Evolutionary conservation across 2,329 filamentous ascomycete genomes (phyloP).

Genomic region (Colletotrichum liaoningense): DNA sequence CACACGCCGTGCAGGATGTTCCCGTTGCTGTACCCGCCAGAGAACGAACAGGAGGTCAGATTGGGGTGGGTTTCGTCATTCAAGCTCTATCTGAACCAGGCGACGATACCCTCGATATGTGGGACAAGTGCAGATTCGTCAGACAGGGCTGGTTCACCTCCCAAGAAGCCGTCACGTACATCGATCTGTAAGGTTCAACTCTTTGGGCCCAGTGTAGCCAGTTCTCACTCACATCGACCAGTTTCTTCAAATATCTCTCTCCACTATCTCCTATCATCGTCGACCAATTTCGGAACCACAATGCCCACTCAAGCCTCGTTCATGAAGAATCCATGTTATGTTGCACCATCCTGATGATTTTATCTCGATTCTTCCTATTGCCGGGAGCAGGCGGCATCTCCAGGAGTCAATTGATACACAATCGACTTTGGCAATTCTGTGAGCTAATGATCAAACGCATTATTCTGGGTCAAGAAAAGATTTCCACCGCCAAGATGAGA

Average conservation of each 20-base stretch:
- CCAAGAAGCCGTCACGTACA: conserved; percentile 42
- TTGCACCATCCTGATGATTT: conserved; percentile 38
- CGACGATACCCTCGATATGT: conserved; percentile 38
- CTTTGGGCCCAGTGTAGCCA: not conserved
- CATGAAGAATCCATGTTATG: conserved; percentile 39
- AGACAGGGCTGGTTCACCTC: conserved; percentile 42
- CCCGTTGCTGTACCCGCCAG: not conserved
- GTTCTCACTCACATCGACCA: not conserved
- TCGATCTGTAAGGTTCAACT: conserved; percentile 37
- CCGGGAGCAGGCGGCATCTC: conserved; percentile 38
- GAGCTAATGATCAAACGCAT: conserved; percentile 38
- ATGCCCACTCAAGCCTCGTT: conserved; percentile 31
- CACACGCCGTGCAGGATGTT: not conserved
- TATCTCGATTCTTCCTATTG: conserved; percentile 39
- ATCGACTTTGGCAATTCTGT: conserved; percentile 39
- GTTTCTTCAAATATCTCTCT: conserved; percentile 26
- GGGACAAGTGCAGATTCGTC: conserved; percentile 41
- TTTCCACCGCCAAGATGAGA: conserved; percentile 38
- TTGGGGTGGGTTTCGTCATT: not conserved
- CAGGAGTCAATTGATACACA: conserved; percentile 36
- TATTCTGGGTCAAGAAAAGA: conserved; percentile 38
- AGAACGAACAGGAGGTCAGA: not conserved
- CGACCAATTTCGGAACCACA: conserved; percentile 11
- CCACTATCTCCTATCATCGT: conserved; percentile 1
- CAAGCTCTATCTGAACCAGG: conserved; percentile 36